Conservation (phyloP, 2,329 filamentous ascomycete genomes). For the Diaporthe vexans region DNA sequence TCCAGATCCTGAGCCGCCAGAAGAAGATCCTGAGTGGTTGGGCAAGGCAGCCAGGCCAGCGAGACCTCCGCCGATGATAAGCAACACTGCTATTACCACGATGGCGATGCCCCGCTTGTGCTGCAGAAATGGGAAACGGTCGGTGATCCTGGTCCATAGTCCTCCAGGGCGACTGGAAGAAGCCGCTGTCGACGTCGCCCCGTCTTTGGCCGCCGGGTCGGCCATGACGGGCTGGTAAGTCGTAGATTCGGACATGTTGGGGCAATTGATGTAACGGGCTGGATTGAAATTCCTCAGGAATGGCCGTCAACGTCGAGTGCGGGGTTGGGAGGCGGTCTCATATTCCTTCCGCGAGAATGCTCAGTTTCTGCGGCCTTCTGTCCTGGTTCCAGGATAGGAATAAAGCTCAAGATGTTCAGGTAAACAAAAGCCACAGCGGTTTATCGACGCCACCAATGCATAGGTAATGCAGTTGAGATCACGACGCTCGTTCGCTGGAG, state of each 20-base stretch:
- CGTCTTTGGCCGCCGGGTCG: not conserved
- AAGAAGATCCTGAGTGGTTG: conserved; percentile 22
- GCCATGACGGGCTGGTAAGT: conserved; percentile 29
- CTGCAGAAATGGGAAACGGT: conserved; percentile 49
- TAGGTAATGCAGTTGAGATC: not conserved
- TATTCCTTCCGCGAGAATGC: conserved; percentile 4
- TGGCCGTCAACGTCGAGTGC: not conserved
- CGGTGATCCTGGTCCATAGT: conserved; percentile 42
- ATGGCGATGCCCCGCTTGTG: conserved; percentile 50
- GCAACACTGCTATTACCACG: conserved; percentile 45
- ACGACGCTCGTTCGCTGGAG: not conserved
- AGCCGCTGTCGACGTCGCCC: conserved; percentile 41
- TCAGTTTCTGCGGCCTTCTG: not conserved
- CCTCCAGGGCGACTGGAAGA: conserved; percentile 29
- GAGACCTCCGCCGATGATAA: conserved; percentile 54
- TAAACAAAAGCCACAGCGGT: conserved; percentile 21
- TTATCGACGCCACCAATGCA: not conserved
- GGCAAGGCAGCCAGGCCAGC: conserved; percentile 52
- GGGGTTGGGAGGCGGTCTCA: conserved; percentile 25
- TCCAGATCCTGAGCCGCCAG: conserved; percentile 9
- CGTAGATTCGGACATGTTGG: conserved; percentile 32
- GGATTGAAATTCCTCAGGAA: not conserved
- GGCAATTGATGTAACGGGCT: not conserved
- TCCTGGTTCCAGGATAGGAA: not conserved
- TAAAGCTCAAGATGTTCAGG: not conserved